Evolutionary conservation across 495 filamentous ascomycete genomes (phyloP).

Genomic region (Penicillium pulvis): DNA sequence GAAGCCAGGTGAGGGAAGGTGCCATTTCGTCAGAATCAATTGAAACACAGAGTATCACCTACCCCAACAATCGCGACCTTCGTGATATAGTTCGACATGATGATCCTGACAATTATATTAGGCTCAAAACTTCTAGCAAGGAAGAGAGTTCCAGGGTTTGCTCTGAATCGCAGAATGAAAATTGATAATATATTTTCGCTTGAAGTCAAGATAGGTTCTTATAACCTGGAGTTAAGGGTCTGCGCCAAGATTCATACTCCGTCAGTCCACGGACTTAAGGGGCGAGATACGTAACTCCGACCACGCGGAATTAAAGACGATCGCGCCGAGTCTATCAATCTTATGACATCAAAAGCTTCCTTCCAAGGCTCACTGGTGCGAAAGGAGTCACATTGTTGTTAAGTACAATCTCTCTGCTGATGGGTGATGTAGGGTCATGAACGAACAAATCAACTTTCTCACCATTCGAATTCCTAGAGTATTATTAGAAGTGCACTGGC

Average conservation of each 20-base stretch:
- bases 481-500: background rate
- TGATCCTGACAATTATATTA: background rate
- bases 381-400: too few relatives aligned
- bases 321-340: too few relatives aligned
- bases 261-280: background rate
- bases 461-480: slow-evolving; percentile 16
- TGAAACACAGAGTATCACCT: background rate
- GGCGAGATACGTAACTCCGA: background rate
- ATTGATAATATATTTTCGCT: background rate
- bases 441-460: background rate
- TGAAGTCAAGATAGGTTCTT: background rate
- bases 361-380: too few relatives aligned
- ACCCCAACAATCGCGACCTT: slow-evolving; percentile 22
- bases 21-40: too few relatives aligned
- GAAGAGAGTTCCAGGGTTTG: background rate
- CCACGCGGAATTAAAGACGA: background rate
- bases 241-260: background rate
- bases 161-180: background rate
- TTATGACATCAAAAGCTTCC: too few relatives aligned
- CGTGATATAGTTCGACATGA: slow-evolving; percentile 20
- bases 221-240: background rate
- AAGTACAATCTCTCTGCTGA: too few relatives aligned
- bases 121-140: background rate
- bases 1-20: too few relatives aligned
- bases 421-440: too few relatives aligned